Evolutionary conservation across 129 eudicot genomes (phyloP).

Genomic region (Arctium minus): DNA sequence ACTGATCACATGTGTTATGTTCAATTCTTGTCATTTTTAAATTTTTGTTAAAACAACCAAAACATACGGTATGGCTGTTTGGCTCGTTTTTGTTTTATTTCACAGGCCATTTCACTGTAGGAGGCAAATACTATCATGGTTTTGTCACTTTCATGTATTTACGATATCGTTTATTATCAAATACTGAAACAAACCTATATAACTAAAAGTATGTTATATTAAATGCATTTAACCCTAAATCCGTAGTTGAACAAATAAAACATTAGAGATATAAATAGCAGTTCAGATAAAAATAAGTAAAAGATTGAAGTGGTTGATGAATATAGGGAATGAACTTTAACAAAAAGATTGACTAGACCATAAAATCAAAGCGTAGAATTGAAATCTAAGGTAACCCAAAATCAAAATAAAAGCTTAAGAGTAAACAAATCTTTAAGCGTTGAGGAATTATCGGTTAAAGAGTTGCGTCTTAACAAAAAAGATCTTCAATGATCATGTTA

Average conservation of each 20-base stretch:
- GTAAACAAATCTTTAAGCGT: neutral
- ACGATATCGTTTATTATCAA: neutral
- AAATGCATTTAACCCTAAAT: neutral
- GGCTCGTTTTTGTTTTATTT: neutral
- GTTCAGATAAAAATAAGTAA: too few species aligned
- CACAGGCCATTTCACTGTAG: neutral
- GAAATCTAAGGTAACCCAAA: neutral
- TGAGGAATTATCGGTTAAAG: neutral
- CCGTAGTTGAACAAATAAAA: neutral
- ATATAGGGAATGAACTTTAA: neutral
- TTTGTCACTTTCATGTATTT: neutral
- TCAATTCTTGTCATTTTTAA: neutral
- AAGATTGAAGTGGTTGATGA: neutral
- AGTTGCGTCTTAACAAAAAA: neutral
- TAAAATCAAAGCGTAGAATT: neutral
- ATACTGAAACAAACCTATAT: neutral
- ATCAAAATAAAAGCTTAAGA: too few species aligned
- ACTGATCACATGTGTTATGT: neutral
- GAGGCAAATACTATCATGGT: neutral
- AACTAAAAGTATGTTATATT: neutral
- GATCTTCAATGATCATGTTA: neutral
- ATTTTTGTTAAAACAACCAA: neutral
- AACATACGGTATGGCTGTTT: neutral
- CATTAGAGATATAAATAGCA: too few species aligned
- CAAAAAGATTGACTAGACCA: neutral